Evolutionary conservation across 257 asterid genomes (phyloP).

Genomic region (Lycium barbarum): DNA sequence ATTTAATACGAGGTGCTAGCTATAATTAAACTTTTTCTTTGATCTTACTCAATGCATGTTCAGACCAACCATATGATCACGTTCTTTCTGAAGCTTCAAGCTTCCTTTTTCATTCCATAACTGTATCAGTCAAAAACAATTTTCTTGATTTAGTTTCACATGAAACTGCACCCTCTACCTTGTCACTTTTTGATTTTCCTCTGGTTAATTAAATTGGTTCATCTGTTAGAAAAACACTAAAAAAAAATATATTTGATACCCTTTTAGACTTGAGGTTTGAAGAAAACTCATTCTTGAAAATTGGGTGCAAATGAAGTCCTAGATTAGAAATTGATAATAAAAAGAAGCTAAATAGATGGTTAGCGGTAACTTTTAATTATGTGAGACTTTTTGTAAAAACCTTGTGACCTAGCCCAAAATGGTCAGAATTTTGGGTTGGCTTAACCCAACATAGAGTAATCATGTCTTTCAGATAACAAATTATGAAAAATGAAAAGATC

Average conservation of each 20-base stretch:
- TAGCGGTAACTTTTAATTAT: too few species aligned
- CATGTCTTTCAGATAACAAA: neutral
- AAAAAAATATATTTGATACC: neutral
- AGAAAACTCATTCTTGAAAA: neutral
- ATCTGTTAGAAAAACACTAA: neutral
- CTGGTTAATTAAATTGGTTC: conserved; percentile 28
- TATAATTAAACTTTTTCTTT: conserved; percentile 45
- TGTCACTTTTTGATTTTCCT: neutral
- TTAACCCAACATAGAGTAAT: neutral
- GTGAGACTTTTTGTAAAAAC: too few species aligned
- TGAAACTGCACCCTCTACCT: conserved; percentile 22
- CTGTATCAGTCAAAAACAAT: neutral
- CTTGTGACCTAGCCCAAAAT: neutral
- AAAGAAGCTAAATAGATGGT: too few species aligned
- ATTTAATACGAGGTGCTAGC: conserved; percentile 2
- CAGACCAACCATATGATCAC: conserved; percentile 39
- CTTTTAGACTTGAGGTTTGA: neutral
- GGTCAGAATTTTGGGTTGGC: neutral
- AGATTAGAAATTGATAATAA: too few species aligned
- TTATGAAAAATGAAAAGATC: neutral
- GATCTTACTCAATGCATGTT: conserved; percentile 47
- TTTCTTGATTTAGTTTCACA: conserved; percentile 24
- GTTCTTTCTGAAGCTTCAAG: conserved; percentile 56
- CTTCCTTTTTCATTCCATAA: conserved; percentile 31
- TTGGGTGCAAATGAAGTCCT: too few species aligned